Evolutionary conservation across 108 stramenopile genomes (phyloP), one percentile per base, ranked within the genome.

Genomic region (Skeletonema menzelii): DNA sequence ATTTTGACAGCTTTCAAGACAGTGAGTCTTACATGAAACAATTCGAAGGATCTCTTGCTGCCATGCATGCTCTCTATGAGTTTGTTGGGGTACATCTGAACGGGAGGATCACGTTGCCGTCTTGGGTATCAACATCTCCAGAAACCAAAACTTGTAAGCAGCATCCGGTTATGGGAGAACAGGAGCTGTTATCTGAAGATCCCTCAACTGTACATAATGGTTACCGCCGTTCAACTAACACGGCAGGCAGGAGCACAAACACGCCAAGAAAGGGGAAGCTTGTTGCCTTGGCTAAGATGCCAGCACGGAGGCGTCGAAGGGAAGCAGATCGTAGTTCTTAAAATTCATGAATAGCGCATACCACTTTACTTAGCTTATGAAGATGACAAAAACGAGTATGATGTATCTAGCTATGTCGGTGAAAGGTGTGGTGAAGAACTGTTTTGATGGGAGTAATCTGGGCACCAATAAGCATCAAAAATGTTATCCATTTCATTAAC

Each of bases 401-500:
- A 31, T 31, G 30, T 5, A 31, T 5, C 30, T 31, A 5, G 5
- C 4, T 5, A 4, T 5, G 5, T 1, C 30, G 30, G 30, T 31
- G 30, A 31, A 31, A 31, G 30, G 5, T 31, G 30, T 5, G 4
- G 4, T 5, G 30, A 61, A n/a, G n/a, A n/a, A n/a, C n/a, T 64
- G 63, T 22, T 63, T 60, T 1, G 75, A 76, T 69, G 75, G 75
- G n/a, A 62, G 75, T 69, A 10, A 63, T 69, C 49, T 67, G 69
- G 59, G 24, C 75, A 19, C 63, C 75, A 6, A 49, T 69, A 10
- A 31, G 30, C 5, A 31, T 31, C 30, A 31, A 31, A 31, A 4
- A 31, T 5, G 30, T 5, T 31, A 31, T 31, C 30, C 30, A 12
- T 12, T 37, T 12, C 35, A 12, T 37, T 11, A 12, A 1, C 1